phyloP scores from a whole-genome alignment of 257 asterid species.

The Scutellaria minor region DNA sequence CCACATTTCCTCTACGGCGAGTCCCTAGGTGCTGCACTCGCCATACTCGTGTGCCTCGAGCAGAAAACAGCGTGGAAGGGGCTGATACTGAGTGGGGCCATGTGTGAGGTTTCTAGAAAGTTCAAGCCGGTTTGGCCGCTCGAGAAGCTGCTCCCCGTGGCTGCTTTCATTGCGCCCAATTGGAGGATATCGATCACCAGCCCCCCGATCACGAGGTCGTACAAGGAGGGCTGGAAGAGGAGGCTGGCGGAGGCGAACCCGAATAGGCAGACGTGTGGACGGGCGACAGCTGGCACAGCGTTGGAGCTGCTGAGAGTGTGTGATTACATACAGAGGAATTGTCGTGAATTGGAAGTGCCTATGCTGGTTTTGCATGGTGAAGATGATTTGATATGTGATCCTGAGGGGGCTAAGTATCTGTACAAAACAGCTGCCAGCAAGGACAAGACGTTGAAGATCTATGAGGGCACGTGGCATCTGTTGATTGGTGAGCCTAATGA shows the following conservation, averaged over 20 bases:
- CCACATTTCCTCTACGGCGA: constrained; percentile 86
- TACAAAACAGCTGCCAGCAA: constrained; percentile 54
- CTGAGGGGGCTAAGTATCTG: constrained; percentile 55
- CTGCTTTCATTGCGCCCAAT: constrained; percentile 63
- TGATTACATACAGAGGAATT: constrained; percentile 46
- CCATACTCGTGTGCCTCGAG: constrained; percentile 53
- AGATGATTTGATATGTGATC: constrained; percentile 71
- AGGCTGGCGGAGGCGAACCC: constrained; percentile 61
- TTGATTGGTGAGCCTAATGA: constrained; percentile 71
- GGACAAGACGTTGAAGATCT: constrained; percentile 72
- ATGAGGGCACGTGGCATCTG: constrained; percentile 78
- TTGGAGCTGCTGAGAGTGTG: constrained; percentile 63
- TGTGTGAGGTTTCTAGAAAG: constrained; percentile 75
- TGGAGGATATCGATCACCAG: constrained; percentile 63
- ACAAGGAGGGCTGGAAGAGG: constrained; percentile 68
- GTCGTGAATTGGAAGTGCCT: constrained; percentile 57
- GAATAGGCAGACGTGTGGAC: constrained; percentile 47
- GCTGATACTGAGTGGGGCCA: constrained; percentile 66
- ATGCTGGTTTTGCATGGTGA: constrained; percentile 76
- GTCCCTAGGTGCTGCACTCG: constrained; percentile 77
- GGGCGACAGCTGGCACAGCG: constrained; percentile 69
- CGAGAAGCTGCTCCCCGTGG: constrained; percentile 66
- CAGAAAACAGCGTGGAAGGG: constrained; percentile 73
- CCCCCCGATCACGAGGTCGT: constrained; percentile 58
- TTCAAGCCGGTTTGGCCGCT: constrained; percentile 79